Evolutionary conservation across 257 asterid genomes (phyloP), one percentile per base, ranked within the genome.

Genomic region (Petunia axillaris): DNA sequence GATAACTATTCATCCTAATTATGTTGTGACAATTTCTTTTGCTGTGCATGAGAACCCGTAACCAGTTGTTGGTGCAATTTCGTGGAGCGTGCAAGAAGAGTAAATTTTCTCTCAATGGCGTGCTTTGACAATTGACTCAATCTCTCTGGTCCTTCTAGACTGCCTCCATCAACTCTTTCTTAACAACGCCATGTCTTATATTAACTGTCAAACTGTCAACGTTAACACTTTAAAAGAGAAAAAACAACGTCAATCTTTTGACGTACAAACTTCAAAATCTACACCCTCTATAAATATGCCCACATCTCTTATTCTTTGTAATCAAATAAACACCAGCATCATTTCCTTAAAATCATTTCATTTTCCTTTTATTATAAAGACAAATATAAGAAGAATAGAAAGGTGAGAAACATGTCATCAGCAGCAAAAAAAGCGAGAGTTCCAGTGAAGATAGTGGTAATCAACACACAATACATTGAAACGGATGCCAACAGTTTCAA

Each of bases 401-500:
- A 57, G 82, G 46, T 75, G 3, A 52, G 55, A 7, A 35, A 52
- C 1, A 76, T 44, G 73, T 77, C 81, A 44, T 35, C 6, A 64
- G 78, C 60, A 43, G 5, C 39, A 73, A 73, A 54, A 2, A 74
- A 50, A 4, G 4, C 11, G 8, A 36, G 78, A 75, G 59, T 41
- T 16, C 85, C 89, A 0, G 86, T 88, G 40, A 88, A 86, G 83
- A 70, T 88, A 15, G 87, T 88, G 66, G 83, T 88, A 65, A 88
- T 88, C 82, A 85, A 84, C 81, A 88, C 91, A 4, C 86, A 85
- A 50, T 88, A 86, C 48, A 85, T 88, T 13, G 87, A 85, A 58
- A 88, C 88, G 0, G 91, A 88, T 71, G 84, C 86, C 44, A 46
- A 16, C 55, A 88, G 86, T 77, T 88, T 88, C 85, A 86, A 88